phyloP scores from a whole-genome alignment of 2,329 filamentous ascomycete genomes.

The Alternaria postmessia region DNA sequence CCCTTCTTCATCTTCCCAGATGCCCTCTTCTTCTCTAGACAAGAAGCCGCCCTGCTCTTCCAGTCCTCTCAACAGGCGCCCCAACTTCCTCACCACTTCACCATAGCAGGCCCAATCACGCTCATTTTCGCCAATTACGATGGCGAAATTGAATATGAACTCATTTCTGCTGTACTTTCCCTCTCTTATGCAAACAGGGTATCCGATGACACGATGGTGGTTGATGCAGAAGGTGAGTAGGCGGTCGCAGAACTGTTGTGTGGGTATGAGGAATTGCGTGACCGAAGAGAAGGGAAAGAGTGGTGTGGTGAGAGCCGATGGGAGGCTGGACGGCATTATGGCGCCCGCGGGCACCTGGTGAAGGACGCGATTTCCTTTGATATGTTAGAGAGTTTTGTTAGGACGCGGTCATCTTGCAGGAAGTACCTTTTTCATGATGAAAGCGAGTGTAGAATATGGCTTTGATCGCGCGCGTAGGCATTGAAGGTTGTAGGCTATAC shows the following conservation, averaged over 20 bases:
- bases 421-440: conserved; percentile 61
- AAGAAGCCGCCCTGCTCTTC: conserved; percentile 91
- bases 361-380: conserved; percentile 66
- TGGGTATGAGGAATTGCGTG: conserved; percentile 91
- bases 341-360: conserved; percentile 70
- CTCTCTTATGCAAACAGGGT: conserved; percentile 83
- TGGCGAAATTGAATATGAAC: conserved; percentile 98
- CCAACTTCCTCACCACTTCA: conserved; percentile 84
- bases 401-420: not conserved
- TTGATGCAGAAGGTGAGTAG: conserved; percentile 79
- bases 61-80: conserved; percentile 83
- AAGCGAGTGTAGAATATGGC: conserved; percentile 74
- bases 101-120: conserved; percentile 80
- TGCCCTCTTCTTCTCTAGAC: conserved; percentile 63
- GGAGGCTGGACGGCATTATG: conserved; percentile 54
- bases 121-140: conserved; percentile 75
- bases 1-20: conserved; percentile 42
- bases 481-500: conserved; percentile 21
- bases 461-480: conserved; percentile 60
- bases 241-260: conserved; percentile 93
- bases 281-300: conserved; percentile 87
- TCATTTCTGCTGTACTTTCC: conserved; percentile 88
- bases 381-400: conserved; percentile 9
- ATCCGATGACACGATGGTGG: conserved; percentile 83
- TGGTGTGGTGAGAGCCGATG: conserved; percentile 62